These are phyloP conservation scores for Drechslera avenae DNA, from an alignment of 2,329 filamentous ascomycete species.

Conservation along the genomic window DNA sequence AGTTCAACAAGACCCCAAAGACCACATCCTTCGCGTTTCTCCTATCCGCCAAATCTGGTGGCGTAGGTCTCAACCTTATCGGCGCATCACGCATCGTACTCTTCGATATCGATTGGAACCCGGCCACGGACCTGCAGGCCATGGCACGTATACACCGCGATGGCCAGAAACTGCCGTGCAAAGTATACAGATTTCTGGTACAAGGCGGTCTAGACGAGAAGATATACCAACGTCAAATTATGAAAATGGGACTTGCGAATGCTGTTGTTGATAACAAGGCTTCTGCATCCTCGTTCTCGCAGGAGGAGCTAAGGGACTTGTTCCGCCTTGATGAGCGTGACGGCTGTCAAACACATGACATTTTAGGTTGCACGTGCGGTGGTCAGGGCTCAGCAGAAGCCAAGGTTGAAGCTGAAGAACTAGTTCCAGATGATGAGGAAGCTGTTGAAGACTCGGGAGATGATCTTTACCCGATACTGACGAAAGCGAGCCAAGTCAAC, in stretches of 20 bases:
- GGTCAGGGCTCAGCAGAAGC: conserved; percentile 54
- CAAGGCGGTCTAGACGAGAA: conserved; percentile 74
- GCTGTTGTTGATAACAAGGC: conserved; percentile 72
- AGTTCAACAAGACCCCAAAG: conserved; percentile 67
- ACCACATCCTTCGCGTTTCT: conserved; percentile 69
- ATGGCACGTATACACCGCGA: conserved; percentile 77
- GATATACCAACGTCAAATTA: conserved; percentile 74
- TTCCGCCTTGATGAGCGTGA: conserved; percentile 68
- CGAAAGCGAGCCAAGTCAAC: conserved; percentile 53
- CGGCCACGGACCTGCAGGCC: conserved; percentile 72
- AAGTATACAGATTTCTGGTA: conserved; percentile 71
- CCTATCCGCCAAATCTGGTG: conserved; percentile 74
- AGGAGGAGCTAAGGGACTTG: conserved; percentile 68
- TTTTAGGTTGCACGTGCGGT: conserved; percentile 67
- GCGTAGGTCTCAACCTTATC: conserved; percentile 71
- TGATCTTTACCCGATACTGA: conserved; percentile 31
- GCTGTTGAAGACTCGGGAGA: conserved; percentile 15
- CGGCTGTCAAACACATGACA: conserved; percentile 69
- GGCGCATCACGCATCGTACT: conserved; percentile 72
- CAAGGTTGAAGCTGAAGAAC: conserved; percentile 21
- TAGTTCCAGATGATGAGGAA: conserved; percentile 30
- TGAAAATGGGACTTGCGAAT: conserved; percentile 71
- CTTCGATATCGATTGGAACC: conserved; percentile 79
- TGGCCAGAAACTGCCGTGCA: conserved; percentile 70
- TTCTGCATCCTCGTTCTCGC: conserved; percentile 65